Evolutionary conservation across 139 green algal genomes (phyloP), one percentile per base, ranked within the genome.

Genomic region (Tetratostichococcus sp.): DNA sequence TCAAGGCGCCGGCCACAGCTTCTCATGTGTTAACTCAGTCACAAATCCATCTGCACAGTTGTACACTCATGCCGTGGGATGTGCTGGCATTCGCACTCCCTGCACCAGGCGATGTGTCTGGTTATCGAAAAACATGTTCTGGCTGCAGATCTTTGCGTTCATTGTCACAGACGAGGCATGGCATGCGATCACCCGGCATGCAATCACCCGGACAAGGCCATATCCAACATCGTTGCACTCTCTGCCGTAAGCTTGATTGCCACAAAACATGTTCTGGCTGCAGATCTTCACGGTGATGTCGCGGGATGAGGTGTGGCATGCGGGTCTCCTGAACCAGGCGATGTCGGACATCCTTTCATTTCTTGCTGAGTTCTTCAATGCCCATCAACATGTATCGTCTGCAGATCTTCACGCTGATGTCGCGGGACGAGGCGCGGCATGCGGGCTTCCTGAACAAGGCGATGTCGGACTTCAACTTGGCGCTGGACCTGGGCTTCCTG

Each of bases 381-480:
- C n/a, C n/a, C n/a, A n/a, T n/a, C n/a, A n/a, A n/a, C n/a, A n/a
- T n/a, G n/a, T n/a, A n/a, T 11, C 39, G 6, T 6, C 1, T 4
- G 31, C 33, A 82, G 57, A 82, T 82, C 57, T 82, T 99, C 90
- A 97, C 95, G 1, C 88, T 99, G 19, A 97, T 99, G 92, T 97
- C 93, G 6, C 90, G 96, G 25, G 96, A 99, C 81, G 96, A 99
- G 91, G 96, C 96, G 0, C 91, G 96, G 67, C 96, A 99, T 76
- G 96, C 96, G 58, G 96, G 96, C 33, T 99, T 99, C 89, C 84
- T 99, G 59, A 99, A 98, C 93, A 98, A 99, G 87, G 91, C 92
- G 33, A 84, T 98, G 78, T 89, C 81, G 17, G 94, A 98, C 87
- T 98, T 98, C 78, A 90, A 94, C 85, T 86, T 98, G 65, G 92